phyloP scores from a whole-genome alignment of 441 rosid genomes.

The Corymbia citriodora region DNA sequence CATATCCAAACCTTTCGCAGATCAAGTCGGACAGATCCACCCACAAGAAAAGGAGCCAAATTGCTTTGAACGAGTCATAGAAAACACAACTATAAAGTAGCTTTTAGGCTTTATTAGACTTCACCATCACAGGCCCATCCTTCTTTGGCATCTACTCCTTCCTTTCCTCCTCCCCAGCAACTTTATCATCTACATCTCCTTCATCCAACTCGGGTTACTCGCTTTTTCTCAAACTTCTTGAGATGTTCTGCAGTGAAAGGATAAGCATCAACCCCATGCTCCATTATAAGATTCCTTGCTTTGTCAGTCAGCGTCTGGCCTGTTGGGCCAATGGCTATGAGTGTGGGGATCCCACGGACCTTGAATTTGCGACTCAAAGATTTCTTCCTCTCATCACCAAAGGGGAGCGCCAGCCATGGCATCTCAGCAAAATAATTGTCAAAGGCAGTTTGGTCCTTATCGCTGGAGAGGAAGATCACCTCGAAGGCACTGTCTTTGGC shows the following conservation, averaged over 20 bases:
- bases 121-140: conserved; percentile 59
- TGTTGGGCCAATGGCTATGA: conserved; percentile 51
- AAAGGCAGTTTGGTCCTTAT: conserved; percentile 48
- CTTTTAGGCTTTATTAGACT: conserved; percentile 25
- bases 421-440: conserved; percentile 49
- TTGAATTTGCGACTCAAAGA: conserved; percentile 48
- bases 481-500: conserved; percentile 49
- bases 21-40: background rate
- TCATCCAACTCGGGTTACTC: fast-evolving
- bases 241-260: conserved; percentile 62
- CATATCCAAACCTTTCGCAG: background rate
- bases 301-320: conserved; percentile 57
- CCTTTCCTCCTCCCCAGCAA: conserved; percentile 8
- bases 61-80: background rate
- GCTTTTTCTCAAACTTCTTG: conserved; percentile 35
- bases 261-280: conserved; percentile 61
- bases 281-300: conserved; percentile 39
- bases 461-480: conserved; percentile 75
- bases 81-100: conserved; percentile 4
- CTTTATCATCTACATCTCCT: background rate
- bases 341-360: conserved; percentile 63
- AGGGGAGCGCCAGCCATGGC: conserved; percentile 88
- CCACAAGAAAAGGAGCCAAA: background rate
- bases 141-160: conserved; percentile 18
- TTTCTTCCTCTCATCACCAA: conserved; percentile 59